Conservation (phyloP, 345 rosid species). For the Lumnitzera littorea region DNA sequence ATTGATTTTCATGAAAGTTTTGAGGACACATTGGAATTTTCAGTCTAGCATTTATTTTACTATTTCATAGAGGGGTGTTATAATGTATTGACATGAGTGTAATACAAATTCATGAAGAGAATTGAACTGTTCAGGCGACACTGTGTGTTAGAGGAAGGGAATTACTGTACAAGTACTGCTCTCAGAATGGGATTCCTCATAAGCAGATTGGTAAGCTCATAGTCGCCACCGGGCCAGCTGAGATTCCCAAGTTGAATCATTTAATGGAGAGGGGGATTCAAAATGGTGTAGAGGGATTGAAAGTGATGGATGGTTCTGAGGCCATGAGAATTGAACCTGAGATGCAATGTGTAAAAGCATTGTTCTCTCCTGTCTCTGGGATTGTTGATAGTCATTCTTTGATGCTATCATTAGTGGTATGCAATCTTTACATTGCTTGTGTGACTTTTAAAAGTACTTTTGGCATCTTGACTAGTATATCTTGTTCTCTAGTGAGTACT, state of each 20-base stretch:
- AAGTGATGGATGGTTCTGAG: slow-evolving; percentile 67
- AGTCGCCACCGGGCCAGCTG: slow-evolving; percentile 55
- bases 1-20: no score
- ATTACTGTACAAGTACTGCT: slow-evolving; percentile 61
- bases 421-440: neutral
- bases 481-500: slow-evolving; percentile 12
- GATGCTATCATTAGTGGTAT: slow-evolving; percentile 79
- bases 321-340: slow-evolving; percentile 76
- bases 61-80: neutral
- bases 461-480: neutral
- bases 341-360: slow-evolving; percentile 70
- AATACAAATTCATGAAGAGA: no score
- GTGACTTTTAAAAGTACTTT: neutral
- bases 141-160: slow-evolving; percentile 75
- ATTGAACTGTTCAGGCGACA: slow-evolving; percentile 32
- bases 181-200: slow-evolving; percentile 43
- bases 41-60: no score
- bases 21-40: no score
- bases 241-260: slow-evolving; percentile 50
- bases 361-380: slow-evolving; percentile 71
- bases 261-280: slow-evolving; percentile 47
- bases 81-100: neutral
- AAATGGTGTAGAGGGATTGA: slow-evolving; percentile 58
- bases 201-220: slow-evolving; percentile 73
- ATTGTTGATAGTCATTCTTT: slow-evolving; percentile 76